phyloP scores from a whole-genome alignment of 805 yeast species.

The Yamadazyma nakazawae region DNA sequence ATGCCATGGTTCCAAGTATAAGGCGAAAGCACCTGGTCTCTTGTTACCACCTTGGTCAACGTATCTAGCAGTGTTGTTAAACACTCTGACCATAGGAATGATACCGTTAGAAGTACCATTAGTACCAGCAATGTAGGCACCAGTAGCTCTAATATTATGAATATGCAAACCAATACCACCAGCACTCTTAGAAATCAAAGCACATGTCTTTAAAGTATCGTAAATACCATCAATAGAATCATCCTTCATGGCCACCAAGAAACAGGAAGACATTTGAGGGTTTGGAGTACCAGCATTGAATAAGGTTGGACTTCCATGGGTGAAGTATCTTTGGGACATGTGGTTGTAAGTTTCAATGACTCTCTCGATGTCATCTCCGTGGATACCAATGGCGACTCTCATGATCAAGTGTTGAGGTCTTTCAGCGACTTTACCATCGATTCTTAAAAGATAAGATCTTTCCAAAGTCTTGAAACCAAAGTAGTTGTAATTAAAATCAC shows the following conservation, averaged over 20 bases:
- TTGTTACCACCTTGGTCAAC: constrained; percentile 67
- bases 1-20: constrained; percentile 64
- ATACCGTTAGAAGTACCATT: constrained; percentile 63
- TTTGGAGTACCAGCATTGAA: constrained; percentile 61
- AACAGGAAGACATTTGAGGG: constrained; percentile 62
- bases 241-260: constrained; percentile 60
- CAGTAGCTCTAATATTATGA: constrained; percentile 57
- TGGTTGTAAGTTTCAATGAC: constrained; percentile 55
- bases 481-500: constrained; percentile 55
- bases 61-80: constrained; percentile 60
- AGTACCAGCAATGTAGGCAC: constrained; percentile 60
- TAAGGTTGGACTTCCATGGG: constrained; percentile 61
- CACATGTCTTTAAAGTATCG: constrained; percentile 58
- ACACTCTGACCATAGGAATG: constrained; percentile 61
- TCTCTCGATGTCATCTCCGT: constrained; percentile 49
- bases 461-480: constrained; percentile 62
- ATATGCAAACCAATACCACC: constrained; percentile 65
- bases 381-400: constrained; percentile 63
- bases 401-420: constrained; percentile 60
- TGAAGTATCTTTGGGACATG: constrained; percentile 58
- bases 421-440: constrained; percentile 56
- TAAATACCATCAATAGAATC: constrained; percentile 63
- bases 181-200: constrained; percentile 59
- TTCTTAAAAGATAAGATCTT: constrained; percentile 53
- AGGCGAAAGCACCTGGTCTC: constrained; percentile 63